phyloP scores from a whole-genome alignment of 768 basidiomycete genomes.

The Tephrocybe rancida region DNA sequence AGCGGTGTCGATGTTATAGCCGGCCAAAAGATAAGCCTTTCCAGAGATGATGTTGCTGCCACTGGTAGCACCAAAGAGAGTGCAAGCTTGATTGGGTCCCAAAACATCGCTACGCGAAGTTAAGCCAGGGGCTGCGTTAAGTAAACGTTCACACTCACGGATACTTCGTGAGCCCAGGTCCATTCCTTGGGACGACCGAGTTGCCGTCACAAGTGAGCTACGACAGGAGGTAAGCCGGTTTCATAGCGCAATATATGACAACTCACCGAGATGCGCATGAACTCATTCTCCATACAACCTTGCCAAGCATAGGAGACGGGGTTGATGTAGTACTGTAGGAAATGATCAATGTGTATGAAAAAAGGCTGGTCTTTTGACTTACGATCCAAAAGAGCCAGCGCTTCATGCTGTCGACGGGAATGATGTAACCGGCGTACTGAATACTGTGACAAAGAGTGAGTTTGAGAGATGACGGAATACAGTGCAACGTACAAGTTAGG shows the following conservation, averaged over 20 bases:
- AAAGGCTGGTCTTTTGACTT: slow-evolving; percentile 25
- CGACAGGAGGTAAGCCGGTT: slow-evolving; percentile 5
- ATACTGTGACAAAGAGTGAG: background rate
- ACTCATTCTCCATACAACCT: slow-evolving; percentile 85
- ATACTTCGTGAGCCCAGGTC: slow-evolving; percentile 55
- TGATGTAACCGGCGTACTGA: slow-evolving; percentile 70
- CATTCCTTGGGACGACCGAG: slow-evolving; percentile 68
- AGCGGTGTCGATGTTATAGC: slow-evolving; percentile 46
- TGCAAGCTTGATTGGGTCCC: slow-evolving; percentile 77
- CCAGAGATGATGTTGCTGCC: slow-evolving; percentile 64
- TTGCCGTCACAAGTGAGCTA: slow-evolving; percentile 68
- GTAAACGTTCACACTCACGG: slow-evolving; percentile 43
- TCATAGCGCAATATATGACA: background rate
- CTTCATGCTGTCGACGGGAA: slow-evolving; percentile 72
- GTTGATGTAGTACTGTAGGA: slow-evolving; percentile 71
- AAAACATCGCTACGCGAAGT: slow-evolving; percentile 41
- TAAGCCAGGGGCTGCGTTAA: slow-evolving; percentile 15
- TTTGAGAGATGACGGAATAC: background rate
- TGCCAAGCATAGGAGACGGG: slow-evolving; percentile 81
- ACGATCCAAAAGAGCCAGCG: slow-evolving; percentile 88
- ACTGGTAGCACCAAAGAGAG: slow-evolving; percentile 63
- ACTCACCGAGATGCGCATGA: slow-evolving; percentile 64
- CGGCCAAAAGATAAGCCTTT: slow-evolving; percentile 58
- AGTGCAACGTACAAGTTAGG: slow-evolving; percentile 58
- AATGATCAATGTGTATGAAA: background rate